Base-by-base conservation (phyloP, 805 yeast species). In the Myxozyma mucilagina region DNA sequence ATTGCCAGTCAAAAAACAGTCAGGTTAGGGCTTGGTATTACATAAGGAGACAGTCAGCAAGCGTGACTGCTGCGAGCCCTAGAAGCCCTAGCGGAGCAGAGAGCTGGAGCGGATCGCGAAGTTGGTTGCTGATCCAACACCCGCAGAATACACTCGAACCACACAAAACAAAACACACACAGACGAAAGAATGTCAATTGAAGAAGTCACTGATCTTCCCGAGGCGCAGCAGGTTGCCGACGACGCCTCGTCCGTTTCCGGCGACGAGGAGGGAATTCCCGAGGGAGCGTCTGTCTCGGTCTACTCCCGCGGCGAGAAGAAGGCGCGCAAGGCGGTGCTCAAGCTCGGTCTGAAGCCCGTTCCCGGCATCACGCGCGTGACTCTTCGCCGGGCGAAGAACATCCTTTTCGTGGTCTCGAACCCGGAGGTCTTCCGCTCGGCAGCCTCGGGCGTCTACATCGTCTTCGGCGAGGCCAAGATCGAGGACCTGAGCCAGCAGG, bases 391-490 rank as follows among this genome's bases (percentile, higher is more conserved):
- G 20, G 87, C 89, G 81, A 91, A 92, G 77, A 89, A 90, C 85
- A 84, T 87, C 76, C 87, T 91, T 75, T 84, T 87, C 78, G 96
- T 94, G 75, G 89, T 93, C 80, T 94, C 90, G 77, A 77, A 79
- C 70, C 99, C 99, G 78, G 97, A 91, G 71, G 98, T 94, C 64
- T 93, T 82, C 96, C 90, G 84, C 80, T 87, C 97, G 66, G 83
- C 86, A 68, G 88, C 96, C 74, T 82, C 85, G 66, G 97, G 97
- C 76, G 87, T 96, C 71, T 94, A 89, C 83, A 87, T 93, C 72
- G 97, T 93, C 70, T 92, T 93, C 73, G 99, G 99, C 80, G 97
- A 92, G 81, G 96, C 97, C 75, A 89, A 90, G 84, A 88, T 89
- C 71, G 97, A 93, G 79, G 97, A 93, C 82, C 80, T 91, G 79